These are phyloP conservation scores for Plectosphaerella plurivora DNA, from an alignment of 2,329 filamentous ascomycete genomes.

Conservation along the genomic window DNA sequence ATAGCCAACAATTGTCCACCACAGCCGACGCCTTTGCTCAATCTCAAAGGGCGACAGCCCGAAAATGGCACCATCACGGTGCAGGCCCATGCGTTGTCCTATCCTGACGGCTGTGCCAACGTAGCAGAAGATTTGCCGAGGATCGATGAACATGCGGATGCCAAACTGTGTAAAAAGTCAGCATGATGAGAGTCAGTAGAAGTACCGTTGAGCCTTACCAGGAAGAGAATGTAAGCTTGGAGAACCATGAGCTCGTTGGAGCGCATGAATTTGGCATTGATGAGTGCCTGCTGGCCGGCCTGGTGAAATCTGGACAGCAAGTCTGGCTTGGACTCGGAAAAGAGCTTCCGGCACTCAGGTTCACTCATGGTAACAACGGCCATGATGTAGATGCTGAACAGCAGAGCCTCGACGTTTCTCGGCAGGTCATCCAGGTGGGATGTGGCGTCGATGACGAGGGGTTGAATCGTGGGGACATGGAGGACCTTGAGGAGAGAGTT, in stretches of 20 bases:
- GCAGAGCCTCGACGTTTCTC: constrained; percentile 57
- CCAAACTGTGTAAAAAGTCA: constrained; percentile 19
- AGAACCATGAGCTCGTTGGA: constrained; percentile 61
- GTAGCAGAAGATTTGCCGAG: constrained; percentile 55
- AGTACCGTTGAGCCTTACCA: constrained; percentile 41
- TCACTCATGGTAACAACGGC: constrained; percentile 56
- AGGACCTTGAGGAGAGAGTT: constrained; percentile 66
- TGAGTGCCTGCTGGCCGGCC: constrained; percentile 59
- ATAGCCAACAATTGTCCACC: constrained; percentile 68
- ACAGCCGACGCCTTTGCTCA: constrained; percentile 66
- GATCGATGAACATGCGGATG: constrained; percentile 56
- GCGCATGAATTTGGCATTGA: constrained; percentile 63
- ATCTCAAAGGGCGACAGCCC: constrained; percentile 54
- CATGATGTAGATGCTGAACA: constrained; percentile 62
- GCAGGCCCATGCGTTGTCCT: constrained; percentile 64
- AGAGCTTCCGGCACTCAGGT: constrained; percentile 43
- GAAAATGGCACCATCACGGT: constrained; percentile 54
- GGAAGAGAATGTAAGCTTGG: constrained; percentile 63
- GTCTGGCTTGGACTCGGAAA: constrained; percentile 47
- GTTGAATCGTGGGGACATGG: constrained; percentile 61
- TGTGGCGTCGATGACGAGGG: constrained; percentile 58
- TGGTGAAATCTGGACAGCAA: constrained; percentile 50
- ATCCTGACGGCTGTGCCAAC: constrained; percentile 64
- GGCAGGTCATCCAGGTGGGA: constrained; percentile 49
- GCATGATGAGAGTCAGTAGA: not conserved